These are phyloP conservation scores for Babjeviella inositovora DNA, from an alignment of 805 yeast genomes.

Conservation along the genomic window DNA sequence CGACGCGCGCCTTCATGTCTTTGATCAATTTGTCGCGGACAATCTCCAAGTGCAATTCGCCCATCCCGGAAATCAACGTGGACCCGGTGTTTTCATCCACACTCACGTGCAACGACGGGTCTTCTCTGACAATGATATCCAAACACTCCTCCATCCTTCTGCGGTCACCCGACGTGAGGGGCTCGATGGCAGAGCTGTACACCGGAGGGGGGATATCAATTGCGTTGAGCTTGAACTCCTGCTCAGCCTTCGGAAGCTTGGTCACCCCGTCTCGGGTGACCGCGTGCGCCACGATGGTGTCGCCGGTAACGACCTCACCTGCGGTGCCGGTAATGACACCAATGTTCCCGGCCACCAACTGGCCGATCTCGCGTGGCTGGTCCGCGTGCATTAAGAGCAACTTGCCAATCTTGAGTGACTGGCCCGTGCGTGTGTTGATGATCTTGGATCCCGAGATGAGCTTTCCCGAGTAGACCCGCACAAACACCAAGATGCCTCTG, in stretches of 20 bases:
- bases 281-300: slow-evolving; percentile 60
- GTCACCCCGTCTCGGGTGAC: slow-evolving; percentile 31
- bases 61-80: slow-evolving; percentile 88
- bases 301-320: slow-evolving; percentile 74
- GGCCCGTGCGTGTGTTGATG: slow-evolving; percentile 54
- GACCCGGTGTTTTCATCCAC: slow-evolving; percentile 82
- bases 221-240: slow-evolving; percentile 43
- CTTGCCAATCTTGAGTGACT: slow-evolving; percentile 48
- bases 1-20: slow-evolving; percentile 71
- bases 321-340: slow-evolving; percentile 73
- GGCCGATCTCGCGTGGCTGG: slow-evolving; percentile 52
- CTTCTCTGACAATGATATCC: slow-evolving; percentile 58
- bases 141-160: slow-evolving; percentile 61
- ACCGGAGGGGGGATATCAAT: slow-evolving; percentile 86
- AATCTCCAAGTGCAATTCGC: slow-evolving; percentile 88
- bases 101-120: slow-evolving; percentile 66
- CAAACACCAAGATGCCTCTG: slow-evolving; percentile 70
- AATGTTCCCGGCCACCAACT: slow-evolving; percentile 63
- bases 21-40: slow-evolving; percentile 64
- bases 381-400: slow-evolving; percentile 82
- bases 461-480: slow-evolving; percentile 78
- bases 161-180: slow-evolving; percentile 68
- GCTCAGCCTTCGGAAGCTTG: slow-evolving; percentile 23
- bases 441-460: slow-evolving; percentile 47
- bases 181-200: slow-evolving; percentile 74